Conservation (phyloP, 169 alveolate species). For the Babesia bigemina region DNA sequence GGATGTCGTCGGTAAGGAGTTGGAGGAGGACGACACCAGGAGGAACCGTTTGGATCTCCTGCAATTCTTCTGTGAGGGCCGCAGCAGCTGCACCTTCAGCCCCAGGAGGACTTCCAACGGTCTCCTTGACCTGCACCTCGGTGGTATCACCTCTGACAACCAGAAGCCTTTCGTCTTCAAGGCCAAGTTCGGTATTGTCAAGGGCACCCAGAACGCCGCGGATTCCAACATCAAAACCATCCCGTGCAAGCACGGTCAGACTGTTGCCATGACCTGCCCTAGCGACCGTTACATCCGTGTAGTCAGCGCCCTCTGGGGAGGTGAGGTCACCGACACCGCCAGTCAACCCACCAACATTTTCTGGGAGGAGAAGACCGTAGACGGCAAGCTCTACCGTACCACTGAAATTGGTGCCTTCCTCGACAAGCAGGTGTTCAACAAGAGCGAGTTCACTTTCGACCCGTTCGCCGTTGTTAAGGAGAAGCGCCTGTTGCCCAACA, state of each 20-base stretch:
- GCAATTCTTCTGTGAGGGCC: constrained; percentile 60
- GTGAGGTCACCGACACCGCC: not conserved
- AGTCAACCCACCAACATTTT: not conserved
- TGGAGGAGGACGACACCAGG: constrained; percentile 33
- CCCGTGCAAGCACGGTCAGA: constrained; percentile 9
- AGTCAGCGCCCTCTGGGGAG: constrained; percentile 50
- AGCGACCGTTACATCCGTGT: constrained; percentile 24
- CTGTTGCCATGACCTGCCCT: constrained; percentile 18
- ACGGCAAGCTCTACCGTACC: constrained; percentile 24
- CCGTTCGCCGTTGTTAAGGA: constrained; percentile 7
- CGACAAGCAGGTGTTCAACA: constrained; percentile 22
- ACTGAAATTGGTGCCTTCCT: constrained; percentile 41
- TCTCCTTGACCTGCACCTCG: constrained; percentile 45
- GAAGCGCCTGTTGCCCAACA: not conserved
- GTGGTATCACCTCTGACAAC: constrained; percentile 50
- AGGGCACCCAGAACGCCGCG: not conserved
- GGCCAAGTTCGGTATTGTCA: constrained; percentile 25
- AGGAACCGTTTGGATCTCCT: constrained; percentile 61
- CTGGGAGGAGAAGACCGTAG: constrained; percentile 24
- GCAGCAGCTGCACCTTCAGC: constrained; percentile 56
- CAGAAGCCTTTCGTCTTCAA: constrained; percentile 33
- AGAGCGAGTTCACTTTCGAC: constrained; percentile 13
- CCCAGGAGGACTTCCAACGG: constrained; percentile 65
- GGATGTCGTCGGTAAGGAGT: constrained; percentile 32
- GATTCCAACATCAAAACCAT: not conserved